phyloP scores from a whole-genome alignment of 805 yeast species.

The Lipomyces lipofer region DNA sequence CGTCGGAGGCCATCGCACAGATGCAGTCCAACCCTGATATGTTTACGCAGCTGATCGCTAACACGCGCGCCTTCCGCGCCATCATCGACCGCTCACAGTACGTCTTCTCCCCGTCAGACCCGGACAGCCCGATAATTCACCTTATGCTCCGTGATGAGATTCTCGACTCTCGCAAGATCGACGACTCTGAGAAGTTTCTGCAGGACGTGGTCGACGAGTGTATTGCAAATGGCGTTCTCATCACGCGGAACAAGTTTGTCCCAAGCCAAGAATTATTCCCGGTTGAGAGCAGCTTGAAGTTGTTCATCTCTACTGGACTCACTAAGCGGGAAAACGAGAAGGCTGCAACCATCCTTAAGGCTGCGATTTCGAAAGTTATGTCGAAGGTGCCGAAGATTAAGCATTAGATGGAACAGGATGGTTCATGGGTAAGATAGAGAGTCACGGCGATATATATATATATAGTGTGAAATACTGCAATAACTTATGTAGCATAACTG shows the following conservation, averaged over 20 bases:
- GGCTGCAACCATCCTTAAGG: slow-evolving; percentile 42
- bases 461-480: no score
- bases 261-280: slow-evolving; percentile 75
- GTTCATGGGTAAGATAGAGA: no score
- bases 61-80: slow-evolving; percentile 45
- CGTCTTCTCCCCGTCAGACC: slow-evolving; percentile 26
- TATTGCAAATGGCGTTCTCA: slow-evolving; percentile 55
- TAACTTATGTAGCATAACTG: no score
- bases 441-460: no score
- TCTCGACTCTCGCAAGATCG: slow-evolving; percentile 40
- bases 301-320: slow-evolving; percentile 52
- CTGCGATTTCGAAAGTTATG: slow-evolving; percentile 31
- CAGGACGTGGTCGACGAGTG: slow-evolving; percentile 65
- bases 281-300: slow-evolving; percentile 58
- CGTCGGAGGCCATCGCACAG: slow-evolving; percentile 54
- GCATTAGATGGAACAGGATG: slow-evolving; percentile 10
- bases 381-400: slow-evolving; percentile 27
- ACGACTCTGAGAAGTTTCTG: slow-evolving; percentile 58
- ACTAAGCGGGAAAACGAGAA: slow-evolving; percentile 47
- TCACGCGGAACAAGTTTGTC: slow-evolving; percentile 64
- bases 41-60: slow-evolving; percentile 42
- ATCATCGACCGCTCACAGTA: slow-evolving; percentile 39
- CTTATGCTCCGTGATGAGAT: slow-evolving; percentile 54
- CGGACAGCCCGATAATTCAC: slow-evolving; percentile 67
- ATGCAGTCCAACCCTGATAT: slow-evolving; percentile 43